phyloP scores from a whole-genome alignment of 2,329 filamentous ascomycete genomes.

The Colletotrichum musae region DNA sequence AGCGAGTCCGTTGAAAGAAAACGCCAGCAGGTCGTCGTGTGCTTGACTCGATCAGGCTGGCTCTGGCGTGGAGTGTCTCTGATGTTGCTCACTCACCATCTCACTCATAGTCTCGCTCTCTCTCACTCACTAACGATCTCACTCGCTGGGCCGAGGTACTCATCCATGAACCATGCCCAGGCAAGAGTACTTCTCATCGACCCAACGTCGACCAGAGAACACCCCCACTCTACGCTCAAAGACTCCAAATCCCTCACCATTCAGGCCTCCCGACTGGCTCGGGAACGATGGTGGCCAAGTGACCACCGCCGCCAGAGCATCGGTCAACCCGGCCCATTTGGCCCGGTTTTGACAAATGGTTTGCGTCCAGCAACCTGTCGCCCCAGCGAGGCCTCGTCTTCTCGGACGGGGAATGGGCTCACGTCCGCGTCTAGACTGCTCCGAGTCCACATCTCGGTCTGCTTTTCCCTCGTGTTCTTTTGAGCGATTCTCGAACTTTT shows the following conservation, averaged over 20 bases:
- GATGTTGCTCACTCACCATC: not conserved
- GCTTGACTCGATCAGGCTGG: too few species aligned
- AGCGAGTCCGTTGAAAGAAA: not conserved
- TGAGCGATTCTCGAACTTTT: not conserved
- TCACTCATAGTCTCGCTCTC: too few species aligned
- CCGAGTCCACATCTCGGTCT: not conserved
- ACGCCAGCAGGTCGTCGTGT: not conserved
- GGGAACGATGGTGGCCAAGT: constrained; percentile 32
- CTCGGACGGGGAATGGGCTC: constrained; percentile 6
- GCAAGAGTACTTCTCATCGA: constrained; percentile 1
- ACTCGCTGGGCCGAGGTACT: too few species aligned
- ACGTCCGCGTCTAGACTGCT: not conserved
- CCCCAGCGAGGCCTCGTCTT: not conserved
- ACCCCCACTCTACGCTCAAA: constrained; percentile 17
- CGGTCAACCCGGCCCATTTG: constrained; percentile 26
- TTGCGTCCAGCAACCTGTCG: constrained; percentile 7
- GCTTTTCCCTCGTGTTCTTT: not conserved
- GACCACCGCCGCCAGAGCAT: constrained; percentile 19
- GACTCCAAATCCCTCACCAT: constrained; percentile 23
- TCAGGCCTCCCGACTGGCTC: constrained; percentile 32
- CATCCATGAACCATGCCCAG: too few species aligned
- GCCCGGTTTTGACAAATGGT: constrained; percentile 23
- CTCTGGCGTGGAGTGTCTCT: not conserved
- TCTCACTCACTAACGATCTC: too few species aligned
- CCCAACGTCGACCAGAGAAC: not conserved